Evolutionary conservation across 2,329 filamentous ascomycete species (phyloP).

Genomic region (Xylaria sp.): DNA sequence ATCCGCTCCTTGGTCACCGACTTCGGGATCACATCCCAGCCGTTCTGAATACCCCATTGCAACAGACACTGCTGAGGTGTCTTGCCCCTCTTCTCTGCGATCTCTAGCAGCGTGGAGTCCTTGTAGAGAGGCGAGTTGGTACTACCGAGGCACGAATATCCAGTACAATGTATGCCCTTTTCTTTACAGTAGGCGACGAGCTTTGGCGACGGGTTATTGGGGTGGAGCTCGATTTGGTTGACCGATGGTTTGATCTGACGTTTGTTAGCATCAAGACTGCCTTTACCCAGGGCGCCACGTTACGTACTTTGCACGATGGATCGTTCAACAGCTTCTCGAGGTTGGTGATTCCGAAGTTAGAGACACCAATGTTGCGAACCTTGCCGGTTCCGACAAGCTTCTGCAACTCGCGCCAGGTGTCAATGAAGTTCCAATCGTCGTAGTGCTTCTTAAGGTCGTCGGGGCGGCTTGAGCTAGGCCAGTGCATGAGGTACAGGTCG

Average conservation of each 20-base stretch:
- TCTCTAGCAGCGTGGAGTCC: conserved; percentile 68
- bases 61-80: conserved; percentile 80
- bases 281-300: conserved; percentile 21
- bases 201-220: conserved; percentile 83
- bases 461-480: conserved; percentile 73
- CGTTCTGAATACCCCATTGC: conserved; percentile 82
- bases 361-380: conserved; percentile 83
- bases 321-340: conserved; percentile 79
- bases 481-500: conserved; percentile 78
- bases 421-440: conserved; percentile 82
- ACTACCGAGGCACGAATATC: conserved; percentile 78
- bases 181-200: conserved; percentile 76
- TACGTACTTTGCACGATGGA: conserved; percentile 66
- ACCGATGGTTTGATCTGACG: conserved; percentile 69
- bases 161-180: conserved; percentile 80
- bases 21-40: conserved; percentile 88
- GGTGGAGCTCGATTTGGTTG: conserved; percentile 86
- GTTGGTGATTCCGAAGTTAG: conserved; percentile 85
- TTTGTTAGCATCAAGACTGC: background rate
- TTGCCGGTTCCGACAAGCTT: conserved; percentile 75
- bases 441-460: conserved; percentile 72
- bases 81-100: conserved; percentile 74
- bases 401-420: conserved; percentile 80
- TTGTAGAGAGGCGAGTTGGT: conserved; percentile 76
- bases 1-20: conserved; percentile 79